Evolutionary conservation across 768 basidiomycete species (phyloP), one percentile per base, ranked within the genome.

Genomic region (Collybiopsis confluens): DNA sequence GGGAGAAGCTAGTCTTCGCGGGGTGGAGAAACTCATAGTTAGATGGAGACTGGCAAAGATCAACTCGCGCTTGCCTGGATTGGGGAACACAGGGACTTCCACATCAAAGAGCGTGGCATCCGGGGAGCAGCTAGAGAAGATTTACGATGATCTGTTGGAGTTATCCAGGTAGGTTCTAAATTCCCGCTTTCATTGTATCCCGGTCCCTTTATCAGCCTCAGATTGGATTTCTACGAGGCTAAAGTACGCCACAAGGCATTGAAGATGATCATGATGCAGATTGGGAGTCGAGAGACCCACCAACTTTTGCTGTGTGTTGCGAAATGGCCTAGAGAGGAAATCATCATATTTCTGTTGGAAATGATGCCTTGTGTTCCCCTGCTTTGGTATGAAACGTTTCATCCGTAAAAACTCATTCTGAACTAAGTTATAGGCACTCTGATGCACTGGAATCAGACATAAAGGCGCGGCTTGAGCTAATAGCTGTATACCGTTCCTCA

Each of bases 1-100:
- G 33, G 61, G 61, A 33, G 57, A 60, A 45, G 61, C 54, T 13
- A 60, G 59, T 7, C 37, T 62, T n/a, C 59, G 59, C 9, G 59
- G 59, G 15, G 56, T 62, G 2, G 56, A 62, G 24, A 42, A 38
- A 5, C 18, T 62, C 4, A 20, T 56, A 13, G 58, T 62, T 13
- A 45, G 56, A 26, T 53, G 59, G 20, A 58, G 53, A 56, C 20
- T 62, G 2, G 38, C 54, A 40, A 51, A 56, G n/a, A 59, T 61
- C 21, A 49, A 48, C 30, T 23, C 56, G 3, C 33, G 38, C n/a
- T 28, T 57, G 20, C 56, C 56, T 35, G 48, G 48, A 38, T 46
- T 46, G 28, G 16, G n/a, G 5, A 38, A 10, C 38, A 21, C 33
- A 9, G 33, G 33, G 24, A 26, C 4, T 23, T 28, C 50, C 9